Percentiles rank a stretch among this genome's conserved stretches.
Evolutionary conservation across 306 rosid genomes (phyloP).

Genomic region (Sechiopsis laciniata): DNA sequence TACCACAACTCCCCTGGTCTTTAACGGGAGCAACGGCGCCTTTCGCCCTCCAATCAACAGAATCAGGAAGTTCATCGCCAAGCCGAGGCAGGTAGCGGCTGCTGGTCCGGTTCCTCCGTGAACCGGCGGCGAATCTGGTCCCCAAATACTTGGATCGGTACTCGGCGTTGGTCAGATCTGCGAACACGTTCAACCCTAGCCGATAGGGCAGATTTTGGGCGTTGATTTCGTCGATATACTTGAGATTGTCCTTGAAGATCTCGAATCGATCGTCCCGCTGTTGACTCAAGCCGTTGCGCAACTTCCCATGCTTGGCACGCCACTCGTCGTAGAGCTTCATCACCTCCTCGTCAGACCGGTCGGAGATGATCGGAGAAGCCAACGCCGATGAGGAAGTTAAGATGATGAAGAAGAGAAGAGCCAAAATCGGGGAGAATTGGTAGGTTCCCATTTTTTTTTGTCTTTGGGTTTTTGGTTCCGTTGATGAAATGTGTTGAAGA

Average conservation of each 20-base stretch:
- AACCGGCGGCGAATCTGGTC: conserved; percentile 30
- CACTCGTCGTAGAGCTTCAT: conserved; percentile 61
- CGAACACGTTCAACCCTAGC: conserved; percentile 76
- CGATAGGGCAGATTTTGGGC: conserved; percentile 37
- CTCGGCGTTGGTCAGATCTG: conserved; percentile 88
- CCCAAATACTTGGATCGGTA: conserved; percentile 64
- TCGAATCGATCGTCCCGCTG: conserved; percentile 69
- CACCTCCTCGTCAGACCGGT: conserved; percentile 52
- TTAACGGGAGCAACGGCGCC: conserved; percentile 68
- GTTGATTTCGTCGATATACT: conserved; percentile 68
- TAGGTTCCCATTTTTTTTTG: conserved; percentile 38
- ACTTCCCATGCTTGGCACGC: conserved; percentile 56
- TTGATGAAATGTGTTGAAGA: conserved; percentile 7
- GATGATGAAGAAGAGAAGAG: conserved; percentile 29
- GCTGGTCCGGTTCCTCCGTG: conserved; percentile 33
- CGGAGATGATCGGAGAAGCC: conserved; percentile 63
- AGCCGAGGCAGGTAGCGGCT: conserved; percentile 56
- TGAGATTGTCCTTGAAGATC: conserved; percentile 77
- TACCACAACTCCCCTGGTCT: conserved; percentile 91
- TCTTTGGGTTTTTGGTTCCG: neutral
- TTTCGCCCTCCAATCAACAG: conserved; percentile 82
- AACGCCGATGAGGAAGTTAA: conserved; percentile 46
- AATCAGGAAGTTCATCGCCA: conserved; percentile 60
- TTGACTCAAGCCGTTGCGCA: conserved; percentile 54
- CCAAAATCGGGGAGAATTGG: conserved; percentile 31